phyloP scores from a whole-genome alignment of 148 eudicot species.

The Dysphania ambrosioides region DNA sequence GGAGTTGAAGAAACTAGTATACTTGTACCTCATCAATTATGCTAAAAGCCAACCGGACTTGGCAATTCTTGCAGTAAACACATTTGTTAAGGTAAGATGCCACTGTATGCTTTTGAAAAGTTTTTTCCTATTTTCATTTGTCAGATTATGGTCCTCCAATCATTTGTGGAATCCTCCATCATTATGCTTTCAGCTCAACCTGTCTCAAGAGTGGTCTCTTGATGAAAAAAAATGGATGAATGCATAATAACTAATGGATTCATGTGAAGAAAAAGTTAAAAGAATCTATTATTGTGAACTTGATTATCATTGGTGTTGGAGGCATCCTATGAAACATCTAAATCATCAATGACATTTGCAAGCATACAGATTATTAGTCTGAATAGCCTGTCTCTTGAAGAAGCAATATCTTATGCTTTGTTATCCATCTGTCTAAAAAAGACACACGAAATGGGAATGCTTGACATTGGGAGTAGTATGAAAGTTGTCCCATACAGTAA shows the following conservation, averaged over 20 bases:
- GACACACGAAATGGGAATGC: not conserved
- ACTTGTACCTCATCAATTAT: conserved; percentile 90
- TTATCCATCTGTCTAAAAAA: not conserved
- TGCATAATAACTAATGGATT: not conserved
- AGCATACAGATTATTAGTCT: not conserved
- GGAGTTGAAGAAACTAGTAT: conserved; percentile 98
- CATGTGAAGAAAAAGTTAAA: not conserved
- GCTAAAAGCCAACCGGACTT: conserved; percentile 99
- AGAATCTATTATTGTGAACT: not conserved
- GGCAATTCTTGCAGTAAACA: conserved; percentile 96
- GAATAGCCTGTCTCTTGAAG: not conserved
- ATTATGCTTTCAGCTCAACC: not conserved
- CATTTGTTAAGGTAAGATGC: conserved; percentile 87
- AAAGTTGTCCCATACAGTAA: not conserved
- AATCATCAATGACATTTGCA: not conserved
- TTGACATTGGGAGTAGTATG: not conserved
- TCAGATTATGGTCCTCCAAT: too few species aligned
- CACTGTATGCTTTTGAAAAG: too few species aligned
- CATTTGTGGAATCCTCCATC: not conserved
- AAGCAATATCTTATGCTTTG: not conserved
- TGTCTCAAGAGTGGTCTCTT: not conserved
- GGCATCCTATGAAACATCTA: not conserved
- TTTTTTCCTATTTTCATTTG: too few species aligned
- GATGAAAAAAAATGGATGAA: not conserved
- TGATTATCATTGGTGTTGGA: not conserved